Percentiles rank a stretch among this genome's conserved stretches.
Evolutionary conservation across 306 rosid species (phyloP).

Genomic region (Prunus salicina): DNA sequence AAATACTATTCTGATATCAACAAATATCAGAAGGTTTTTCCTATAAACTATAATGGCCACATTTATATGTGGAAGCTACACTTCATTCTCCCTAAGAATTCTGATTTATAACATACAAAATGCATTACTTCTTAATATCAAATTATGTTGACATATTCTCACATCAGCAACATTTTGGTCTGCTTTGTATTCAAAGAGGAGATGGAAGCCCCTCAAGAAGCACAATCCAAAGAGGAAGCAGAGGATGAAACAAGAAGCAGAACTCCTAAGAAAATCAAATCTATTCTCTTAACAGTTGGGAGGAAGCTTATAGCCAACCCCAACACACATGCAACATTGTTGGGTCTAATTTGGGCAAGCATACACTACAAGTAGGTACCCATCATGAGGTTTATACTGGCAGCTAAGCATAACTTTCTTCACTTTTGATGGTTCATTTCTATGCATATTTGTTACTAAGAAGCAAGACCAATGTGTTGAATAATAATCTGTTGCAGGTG

Average conservation of each 20-base stretch:
- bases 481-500: slow-evolving; percentile 50
- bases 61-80: background rate
- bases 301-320: slow-evolving; percentile 71
- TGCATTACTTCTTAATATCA: background rate
- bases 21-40: too few species aligned
- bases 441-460: background rate
- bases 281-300: slow-evolving; percentile 70
- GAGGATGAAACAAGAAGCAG: slow-evolving; percentile 36
- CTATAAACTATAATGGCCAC: too few species aligned
- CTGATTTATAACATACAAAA: background rate
- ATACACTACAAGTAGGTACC: slow-evolving; percentile 63
- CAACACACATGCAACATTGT: slow-evolving; percentile 83
- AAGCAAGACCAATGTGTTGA: background rate
- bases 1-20: too few species aligned
- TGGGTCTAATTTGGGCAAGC: slow-evolving; percentile 81
- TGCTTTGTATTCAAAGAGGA: slow-evolving; percentile 46
- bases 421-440: background rate
- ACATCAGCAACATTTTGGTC: slow-evolving; percentile 16
- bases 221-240: slow-evolving; percentile 59
- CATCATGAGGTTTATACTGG: too few species aligned
- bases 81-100: too few species aligned
- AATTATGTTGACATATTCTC: background rate
- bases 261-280: slow-evolving; percentile 39
- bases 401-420: background rate
- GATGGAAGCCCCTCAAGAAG: slow-evolving; percentile 48